Evolutionary conservation across 345 rosid genomes (phyloP), one percentile per base, ranked within the genome.

Genomic region (Sisymbrium altissimum): DNA sequence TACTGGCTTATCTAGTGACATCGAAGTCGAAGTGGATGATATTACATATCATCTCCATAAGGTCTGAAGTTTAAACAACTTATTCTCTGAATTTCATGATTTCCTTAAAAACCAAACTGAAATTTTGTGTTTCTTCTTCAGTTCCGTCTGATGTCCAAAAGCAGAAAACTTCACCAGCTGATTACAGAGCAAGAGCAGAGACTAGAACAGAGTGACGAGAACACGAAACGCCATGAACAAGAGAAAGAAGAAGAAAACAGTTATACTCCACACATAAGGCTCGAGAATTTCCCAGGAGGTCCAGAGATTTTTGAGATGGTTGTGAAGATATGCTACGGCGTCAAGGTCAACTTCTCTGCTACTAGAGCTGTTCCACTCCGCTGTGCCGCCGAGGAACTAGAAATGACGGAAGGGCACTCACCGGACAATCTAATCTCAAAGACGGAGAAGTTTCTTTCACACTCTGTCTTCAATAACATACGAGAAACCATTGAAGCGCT

Each of bases 11-110:
- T 82, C 97, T 0, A 93, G 89, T 68, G 97, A 93, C 84, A 81
- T 93, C 68, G 84, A 87, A 21, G 54, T 88, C 63, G 88, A 93
- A 64, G 89, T 93, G 0, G 86, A 82, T 3, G 95, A 88, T 45
- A 87, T 87, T 84, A 72, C 73, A 55, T 93, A 87, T 72, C 95
- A 93, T 77, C 95, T 93, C 54, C 95, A 93, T 65, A 93, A 93
- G 93, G 98, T 86, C 52, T 58, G 45, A 12, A 19, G 49, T 12
- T 44, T 49, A 49, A 52, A 12, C 33, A 23, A 9, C 49, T 48
- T 65, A 6, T 10, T 65, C 49, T 29, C 57, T 68, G 19, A 19
- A 9, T 29, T 17, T 35, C 18, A 18, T 0, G 45, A 7, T 32
- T n/a, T 39, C 29, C 10, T 29, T 43, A 1, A 7, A 38, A 9